phyloP scores from a whole-genome alignment of 148 eudicot genomes.

The Silene uniflora region DNA sequence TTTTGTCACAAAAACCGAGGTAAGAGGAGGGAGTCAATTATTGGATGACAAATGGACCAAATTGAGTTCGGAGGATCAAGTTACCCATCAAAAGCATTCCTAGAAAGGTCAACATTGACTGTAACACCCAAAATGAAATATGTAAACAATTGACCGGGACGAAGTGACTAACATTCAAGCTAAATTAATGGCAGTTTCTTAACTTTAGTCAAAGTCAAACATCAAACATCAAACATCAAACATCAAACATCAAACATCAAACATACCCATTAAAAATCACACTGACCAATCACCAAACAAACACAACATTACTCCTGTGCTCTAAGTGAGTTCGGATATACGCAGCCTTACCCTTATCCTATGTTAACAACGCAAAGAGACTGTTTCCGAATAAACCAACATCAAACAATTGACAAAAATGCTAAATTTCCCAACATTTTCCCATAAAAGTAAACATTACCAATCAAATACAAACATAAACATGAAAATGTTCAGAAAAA shows the following conservation, averaged over 20 bases:
- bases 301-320: too few relatives aligned
- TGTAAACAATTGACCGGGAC: too few relatives aligned
- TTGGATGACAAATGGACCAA: too few relatives aligned
- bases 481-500: not conserved
- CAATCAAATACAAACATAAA: not conserved
- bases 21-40: too few relatives aligned
- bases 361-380: too few relatives aligned
- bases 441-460: not conserved
- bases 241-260: conserved; percentile 2
- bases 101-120: too few relatives aligned
- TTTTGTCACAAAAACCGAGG: too few relatives aligned
- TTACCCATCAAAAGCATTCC: too few relatives aligned
- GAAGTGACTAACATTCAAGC: not conserved
- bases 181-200: not conserved
- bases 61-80: too few relatives aligned
- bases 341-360: too few relatives aligned
- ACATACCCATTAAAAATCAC: not conserved
- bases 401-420: not conserved
- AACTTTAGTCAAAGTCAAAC: not conserved
- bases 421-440: not conserved
- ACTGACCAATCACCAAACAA: conserved; percentile 12
- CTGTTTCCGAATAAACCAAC: conserved; percentile 8
- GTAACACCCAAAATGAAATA: too few relatives aligned
- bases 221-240: conserved; percentile 12
- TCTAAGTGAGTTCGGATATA: too few relatives aligned